Base-by-base conservation (phyloP, 1,284 basidiomycete species). In the Cryptococcus sp. region DNA sequence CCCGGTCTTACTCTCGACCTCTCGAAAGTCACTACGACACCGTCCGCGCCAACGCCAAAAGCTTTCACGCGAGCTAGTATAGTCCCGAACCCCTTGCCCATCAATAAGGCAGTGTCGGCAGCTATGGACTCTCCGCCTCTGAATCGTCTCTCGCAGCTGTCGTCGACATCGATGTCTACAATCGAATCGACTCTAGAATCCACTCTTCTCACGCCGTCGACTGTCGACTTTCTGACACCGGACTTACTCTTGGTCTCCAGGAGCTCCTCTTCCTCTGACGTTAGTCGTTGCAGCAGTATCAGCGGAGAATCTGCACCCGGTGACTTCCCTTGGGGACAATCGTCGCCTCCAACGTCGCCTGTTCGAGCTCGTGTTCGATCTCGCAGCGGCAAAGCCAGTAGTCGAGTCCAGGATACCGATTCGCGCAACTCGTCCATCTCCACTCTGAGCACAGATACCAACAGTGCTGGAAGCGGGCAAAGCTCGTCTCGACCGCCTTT, bases 321-420 rank as follows among this genome's bases (percentile, higher is more conserved):
- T 29, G 56, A 60, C 25, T 63, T 60, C 22, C 55, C 55, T 11
- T 60, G 62, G 55, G 58, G 53, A n/a, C 40, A 39, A 13, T 52
- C 55, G 15, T 52, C 52, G 13, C 58, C 58, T 15, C 55, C 58
- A 1, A 25, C 45, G 15, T 52, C 58, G 11, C 55, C 58, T 10
- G 48, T 59, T 6, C 41, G 55, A n/a, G 52, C 29, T 10, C 29
- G 29, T 10, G 13, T 34, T 13, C 29, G 29, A 34, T 10, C 8
- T 34, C 29, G 29, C 29, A 34, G 29, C 29, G 29, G 5, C 29
- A 34, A 34, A 34, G 29, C 29, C 47, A 16, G 20, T 54, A 19
- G 54, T 61, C 45, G 16, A 44, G 6, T 43, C 37, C 29, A 56
- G 46, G 20, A 3, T 29, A 15, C 34, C 6, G 16, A 15, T 38